Percentiles rank a stretch among this genome's conserved stretches.
Conservation (phyloP, 2,329 filamentous ascomycete genomes). For the Harringtonia aguacate region DNA sequence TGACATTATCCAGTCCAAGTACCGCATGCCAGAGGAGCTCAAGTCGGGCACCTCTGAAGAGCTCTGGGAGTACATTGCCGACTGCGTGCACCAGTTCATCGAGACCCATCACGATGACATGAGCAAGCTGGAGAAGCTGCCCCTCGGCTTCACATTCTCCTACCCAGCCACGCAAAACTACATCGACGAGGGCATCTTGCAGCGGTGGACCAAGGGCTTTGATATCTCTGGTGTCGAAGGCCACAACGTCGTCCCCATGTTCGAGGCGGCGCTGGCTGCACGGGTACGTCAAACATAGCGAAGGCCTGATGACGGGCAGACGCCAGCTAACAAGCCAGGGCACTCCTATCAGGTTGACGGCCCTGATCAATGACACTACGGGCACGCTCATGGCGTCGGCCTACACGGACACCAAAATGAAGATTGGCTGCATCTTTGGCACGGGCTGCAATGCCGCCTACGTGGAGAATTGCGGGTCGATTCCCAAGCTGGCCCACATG, state of each 20-base stretch:
- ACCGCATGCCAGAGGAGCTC: slow-evolving; percentile 85
- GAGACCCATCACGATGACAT: slow-evolving; percentile 69
- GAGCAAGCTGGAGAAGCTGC: slow-evolving; percentile 51
- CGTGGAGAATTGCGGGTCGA: slow-evolving; percentile 84
- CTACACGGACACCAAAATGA: slow-evolving; percentile 90
- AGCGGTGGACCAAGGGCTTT: slow-evolving; percentile 96
- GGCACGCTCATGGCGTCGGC: slow-evolving; percentile 93
- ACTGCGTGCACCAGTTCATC: slow-evolving; percentile 84
- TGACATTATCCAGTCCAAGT: slow-evolving; percentile 93
- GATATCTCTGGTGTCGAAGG: slow-evolving; percentile 90
- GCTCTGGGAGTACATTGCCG: slow-evolving; percentile 90
- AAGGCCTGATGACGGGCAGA: no score
- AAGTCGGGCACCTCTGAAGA: slow-evolving; percentile 77
- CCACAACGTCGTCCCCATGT: slow-evolving; percentile 77
- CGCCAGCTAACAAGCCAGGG: slow-evolving; percentile 39
- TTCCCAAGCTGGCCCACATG: slow-evolving; percentile 88
- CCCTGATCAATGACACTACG: slow-evolving; percentile 95
- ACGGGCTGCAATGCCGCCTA: slow-evolving; percentile 98
- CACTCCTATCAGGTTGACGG: slow-evolving; percentile 84
- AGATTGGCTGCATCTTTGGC: slow-evolving; percentile 95
- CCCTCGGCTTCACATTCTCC: slow-evolving; percentile 91
- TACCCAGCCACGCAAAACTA: slow-evolving; percentile 90
- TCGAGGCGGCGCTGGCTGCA: slow-evolving; percentile 66
- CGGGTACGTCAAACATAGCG: slow-evolving; percentile 47
- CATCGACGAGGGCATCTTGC: slow-evolving; percentile 84